These are phyloP conservation scores for Lantana camara DNA, from an alignment of 257 asterid species.

Conservation along the genomic window DNA sequence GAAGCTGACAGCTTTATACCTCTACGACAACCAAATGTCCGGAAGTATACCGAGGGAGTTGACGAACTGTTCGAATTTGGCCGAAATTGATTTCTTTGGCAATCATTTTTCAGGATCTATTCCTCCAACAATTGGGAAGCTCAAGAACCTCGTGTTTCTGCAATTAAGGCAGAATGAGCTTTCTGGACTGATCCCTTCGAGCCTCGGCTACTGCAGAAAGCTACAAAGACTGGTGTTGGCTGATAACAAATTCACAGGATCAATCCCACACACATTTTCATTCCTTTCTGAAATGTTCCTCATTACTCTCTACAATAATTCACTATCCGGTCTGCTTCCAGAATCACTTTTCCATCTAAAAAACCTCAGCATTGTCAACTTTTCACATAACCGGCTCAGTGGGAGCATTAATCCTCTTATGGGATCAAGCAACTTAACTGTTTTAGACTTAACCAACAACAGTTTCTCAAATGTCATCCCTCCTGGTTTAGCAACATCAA, in stretches of 20 bases:
- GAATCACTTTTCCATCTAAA: constrained; percentile 65
- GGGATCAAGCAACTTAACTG: constrained; percentile 54
- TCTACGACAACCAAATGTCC: constrained; percentile 78
- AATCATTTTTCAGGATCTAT: constrained; percentile 67
- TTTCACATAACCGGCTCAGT: constrained; percentile 64
- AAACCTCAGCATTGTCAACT: constrained; percentile 69
- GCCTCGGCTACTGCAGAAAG: constrained; percentile 81
- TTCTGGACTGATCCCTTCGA: constrained; percentile 70
- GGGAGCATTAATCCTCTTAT: constrained; percentile 66
- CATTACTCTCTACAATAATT: constrained; percentile 81
- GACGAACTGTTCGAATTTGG: constrained; percentile 66
- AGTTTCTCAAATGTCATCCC: constrained; percentile 74
- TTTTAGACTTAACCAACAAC: constrained; percentile 75
- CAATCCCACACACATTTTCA: constrained; percentile 66
- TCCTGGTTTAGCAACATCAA: constrained; percentile 52
- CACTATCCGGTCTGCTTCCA: constrained; percentile 80
- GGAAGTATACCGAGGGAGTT: constrained; percentile 72
- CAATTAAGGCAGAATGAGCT: constrained; percentile 76
- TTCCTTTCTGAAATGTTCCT: constrained; percentile 61
- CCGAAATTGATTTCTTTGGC: constrained; percentile 73
- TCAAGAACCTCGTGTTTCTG: constrained; percentile 61
- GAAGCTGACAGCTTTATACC: constrained; percentile 55
- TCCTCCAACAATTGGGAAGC: constrained; percentile 79
- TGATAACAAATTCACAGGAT: constrained; percentile 82
- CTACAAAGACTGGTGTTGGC: constrained; percentile 68